Conservation (phyloP, 768 basidiomycete species). For the Lactarius vividus region DNA sequence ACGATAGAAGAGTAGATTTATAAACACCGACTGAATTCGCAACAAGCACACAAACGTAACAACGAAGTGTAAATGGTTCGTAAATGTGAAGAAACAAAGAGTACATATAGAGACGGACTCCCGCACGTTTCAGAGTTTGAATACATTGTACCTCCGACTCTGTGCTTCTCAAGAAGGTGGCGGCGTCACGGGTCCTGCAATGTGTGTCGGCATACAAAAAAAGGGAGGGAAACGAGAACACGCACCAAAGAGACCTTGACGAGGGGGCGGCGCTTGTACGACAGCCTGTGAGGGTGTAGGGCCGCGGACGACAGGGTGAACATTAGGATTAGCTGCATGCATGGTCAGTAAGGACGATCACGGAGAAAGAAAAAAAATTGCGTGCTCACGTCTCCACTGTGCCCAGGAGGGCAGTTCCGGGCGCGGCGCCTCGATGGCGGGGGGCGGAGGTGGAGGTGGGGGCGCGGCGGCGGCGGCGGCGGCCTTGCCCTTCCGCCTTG, state of each 20-base stretch:
- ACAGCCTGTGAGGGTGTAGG: constrained; percentile 39
- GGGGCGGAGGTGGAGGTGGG: constrained; percentile 40
- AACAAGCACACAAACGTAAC: constrained; percentile 6
- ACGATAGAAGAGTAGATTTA: neutral
- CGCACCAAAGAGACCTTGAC: constrained; percentile 67
- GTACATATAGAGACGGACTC: neutral
- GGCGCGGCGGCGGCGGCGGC: constrained; percentile 41
- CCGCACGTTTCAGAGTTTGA: neutral
- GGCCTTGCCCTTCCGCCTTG: constrained; percentile 39
- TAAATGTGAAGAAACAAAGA: neutral
- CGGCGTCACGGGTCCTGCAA: constrained; percentile 33
- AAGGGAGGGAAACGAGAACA: neutral
- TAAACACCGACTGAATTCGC: neutral
- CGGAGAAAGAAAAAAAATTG: neutral
- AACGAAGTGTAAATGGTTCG: neutral
- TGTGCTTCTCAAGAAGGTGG: constrained; percentile 31
- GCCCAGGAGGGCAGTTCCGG: constrained; percentile 73
- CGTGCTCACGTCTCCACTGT: constrained; percentile 73
- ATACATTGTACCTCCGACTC: neutral
- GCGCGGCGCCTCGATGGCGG: constrained; percentile 36
- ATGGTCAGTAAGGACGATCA: neutral
- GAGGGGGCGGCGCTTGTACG: constrained; percentile 44
- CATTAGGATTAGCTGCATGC: constrained; percentile 57
- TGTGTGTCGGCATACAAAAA: neutral
- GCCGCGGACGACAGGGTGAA: constrained; percentile 47